Evolutionary conservation across 805 yeast species (phyloP).

Genomic region (baker's yeast (Saccharomyces cerevisiae)): DNA sequence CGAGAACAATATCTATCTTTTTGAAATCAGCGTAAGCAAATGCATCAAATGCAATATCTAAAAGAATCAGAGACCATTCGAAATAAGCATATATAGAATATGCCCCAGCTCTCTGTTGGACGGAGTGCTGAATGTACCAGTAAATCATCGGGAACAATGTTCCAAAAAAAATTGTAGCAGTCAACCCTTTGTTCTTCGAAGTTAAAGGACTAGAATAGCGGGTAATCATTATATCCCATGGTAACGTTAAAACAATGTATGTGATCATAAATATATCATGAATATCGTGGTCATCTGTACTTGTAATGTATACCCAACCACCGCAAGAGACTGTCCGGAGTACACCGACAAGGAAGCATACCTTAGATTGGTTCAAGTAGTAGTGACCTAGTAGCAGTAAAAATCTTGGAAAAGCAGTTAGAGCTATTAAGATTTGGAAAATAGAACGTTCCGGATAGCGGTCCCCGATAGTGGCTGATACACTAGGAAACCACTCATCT

Average conservation of each 20-base stretch:
- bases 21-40: slow-evolving; percentile 66
- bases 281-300: slow-evolving; percentile 93
- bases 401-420: slow-evolving; percentile 91
- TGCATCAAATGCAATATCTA: slow-evolving; percentile 81
- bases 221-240: slow-evolving; percentile 73
- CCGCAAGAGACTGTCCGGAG: slow-evolving; percentile 93
- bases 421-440: slow-evolving; percentile 84
- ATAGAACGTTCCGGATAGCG: slow-evolving; percentile 91
- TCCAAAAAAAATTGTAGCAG: slow-evolving; percentile 45
- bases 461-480: slow-evolving; percentile 94
- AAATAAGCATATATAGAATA: slow-evolving; percentile 89
- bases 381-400: slow-evolving; percentile 41
- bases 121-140: slow-evolving; percentile 88
- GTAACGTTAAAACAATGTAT: slow-evolving; percentile 80
- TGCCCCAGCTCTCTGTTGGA: slow-evolving; percentile 82
- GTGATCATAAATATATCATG: slow-evolving; percentile 94
- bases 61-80: slow-evolving; percentile 82
- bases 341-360: slow-evolving; percentile 45
- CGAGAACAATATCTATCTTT: slow-evolving; percentile 41
- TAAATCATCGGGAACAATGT: slow-evolving; percentile 74
- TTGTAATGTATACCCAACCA: slow-evolving; percentile 96
- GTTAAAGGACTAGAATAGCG: slow-evolving; percentile 35
- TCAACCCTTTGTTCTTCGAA: slow-evolving; percentile 34
- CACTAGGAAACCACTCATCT: slow-evolving; percentile 98
- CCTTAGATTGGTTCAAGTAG: slow-evolving; percentile 30